These are phyloP conservation scores for Linderniella brevidens DNA, from an alignment of 257 asterid species.

Conservation along the genomic window DNA sequence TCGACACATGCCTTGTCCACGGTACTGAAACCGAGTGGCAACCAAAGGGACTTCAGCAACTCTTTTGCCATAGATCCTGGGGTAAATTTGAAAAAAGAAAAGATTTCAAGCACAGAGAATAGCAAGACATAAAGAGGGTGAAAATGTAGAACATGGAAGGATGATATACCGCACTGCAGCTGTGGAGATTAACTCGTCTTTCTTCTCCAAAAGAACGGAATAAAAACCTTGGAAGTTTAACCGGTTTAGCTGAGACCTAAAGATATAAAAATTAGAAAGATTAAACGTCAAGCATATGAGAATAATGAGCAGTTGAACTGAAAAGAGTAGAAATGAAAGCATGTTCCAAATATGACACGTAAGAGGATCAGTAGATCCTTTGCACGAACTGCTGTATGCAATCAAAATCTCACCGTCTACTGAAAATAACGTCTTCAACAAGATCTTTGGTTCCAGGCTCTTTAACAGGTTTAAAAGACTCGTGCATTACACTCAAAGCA, in stretches of 20 bases:
- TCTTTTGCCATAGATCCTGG: constrained; percentile 62
- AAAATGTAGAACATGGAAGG: constrained; percentile 7
- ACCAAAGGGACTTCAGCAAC: constrained; percentile 89
- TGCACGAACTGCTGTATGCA: not conserved
- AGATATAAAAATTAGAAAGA: not conserved
- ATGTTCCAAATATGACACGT: not conserved
- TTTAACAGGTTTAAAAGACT: constrained; percentile 69
- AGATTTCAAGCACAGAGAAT: constrained; percentile 3
- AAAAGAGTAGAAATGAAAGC: constrained; percentile 1
- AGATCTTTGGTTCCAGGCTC: constrained; percentile 70
- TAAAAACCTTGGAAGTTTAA: constrained; percentile 80
- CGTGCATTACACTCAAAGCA: constrained; percentile 82
- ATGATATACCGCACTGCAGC: constrained; percentile 61
- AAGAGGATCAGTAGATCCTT: not conserved
- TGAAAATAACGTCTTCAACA: constrained; percentile 71
- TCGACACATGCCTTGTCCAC: constrained; percentile 89
- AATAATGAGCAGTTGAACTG: not conserved
- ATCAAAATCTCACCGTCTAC: constrained; percentile 38
- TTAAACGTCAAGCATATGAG: not conserved
- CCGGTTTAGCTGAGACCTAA: constrained; percentile 69
- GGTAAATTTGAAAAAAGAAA: constrained; percentile 1
- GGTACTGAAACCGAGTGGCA: constrained; percentile 74
- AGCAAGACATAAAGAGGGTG: constrained; percentile 6
- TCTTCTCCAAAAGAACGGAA: constrained; percentile 54
- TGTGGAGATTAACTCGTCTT: constrained; percentile 52